A percentile compares a stretch with the other conserved stretches of the same genome.
Conservation (phyloP, 2,329 filamentous ascomycete species). For the Dryadomyces quercus-mongolicae region DNA sequence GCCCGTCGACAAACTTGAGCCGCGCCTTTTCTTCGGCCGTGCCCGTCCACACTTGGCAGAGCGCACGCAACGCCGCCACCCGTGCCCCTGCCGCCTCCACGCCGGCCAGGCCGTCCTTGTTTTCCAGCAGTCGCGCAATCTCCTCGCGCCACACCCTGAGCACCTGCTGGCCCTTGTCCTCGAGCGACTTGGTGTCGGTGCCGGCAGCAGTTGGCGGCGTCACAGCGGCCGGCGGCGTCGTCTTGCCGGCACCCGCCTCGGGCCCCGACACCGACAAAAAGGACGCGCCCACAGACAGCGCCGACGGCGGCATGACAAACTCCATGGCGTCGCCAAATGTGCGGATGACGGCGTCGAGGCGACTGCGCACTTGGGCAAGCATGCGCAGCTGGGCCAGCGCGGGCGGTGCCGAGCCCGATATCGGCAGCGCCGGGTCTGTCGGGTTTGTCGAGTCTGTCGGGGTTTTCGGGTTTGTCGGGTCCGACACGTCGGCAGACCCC, state of each 20-base stretch:
- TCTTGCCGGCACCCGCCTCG: conserved; percentile 42
- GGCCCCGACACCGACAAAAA: conserved; percentile 87
- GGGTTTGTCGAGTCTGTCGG: conserved; percentile 7
- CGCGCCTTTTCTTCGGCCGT: conserved; percentile 88
- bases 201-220: background rate
- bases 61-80: conserved; percentile 64
- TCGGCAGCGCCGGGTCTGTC: too few species aligned
- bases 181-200: conserved; percentile 31
- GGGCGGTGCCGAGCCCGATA: conserved; percentile 31
- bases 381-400: conserved; percentile 73
- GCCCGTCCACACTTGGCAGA: conserved; percentile 83
- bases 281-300: conserved; percentile 69
- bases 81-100: conserved; percentile 61
- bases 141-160: conserved; percentile 59
- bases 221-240: background rate
- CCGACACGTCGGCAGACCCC: background rate
- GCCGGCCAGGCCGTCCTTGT: conserved; percentile 24
- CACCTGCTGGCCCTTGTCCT: conserved; percentile 81
- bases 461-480: too few species aligned
- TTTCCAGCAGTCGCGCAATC: conserved; percentile 49
- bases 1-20: conserved; percentile 64
- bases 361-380: conserved; percentile 65
- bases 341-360: conserved; percentile 82
- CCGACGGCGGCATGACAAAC: conserved; percentile 82
- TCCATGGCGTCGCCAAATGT: conserved; percentile 93